A percentile compares a stretch with the other conserved stretches of the same genome.
These are phyloP conservation scores for Trichothecium sympodiale DNA, from an alignment of 2,329 filamentous ascomycete genomes.

Conservation along the genomic window DNA sequence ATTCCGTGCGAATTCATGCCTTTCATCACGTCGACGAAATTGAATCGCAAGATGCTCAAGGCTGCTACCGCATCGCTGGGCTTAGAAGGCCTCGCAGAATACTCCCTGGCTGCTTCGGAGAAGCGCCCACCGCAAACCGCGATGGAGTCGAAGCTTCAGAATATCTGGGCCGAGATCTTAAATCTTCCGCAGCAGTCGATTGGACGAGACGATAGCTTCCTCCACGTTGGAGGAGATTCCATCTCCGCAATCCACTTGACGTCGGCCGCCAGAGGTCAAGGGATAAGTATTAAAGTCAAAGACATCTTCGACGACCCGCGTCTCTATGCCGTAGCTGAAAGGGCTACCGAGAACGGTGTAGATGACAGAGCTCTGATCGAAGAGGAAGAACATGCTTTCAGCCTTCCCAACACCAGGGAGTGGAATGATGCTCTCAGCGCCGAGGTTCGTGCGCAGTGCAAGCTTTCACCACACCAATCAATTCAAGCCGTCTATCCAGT, in stretches of 20 bases:
- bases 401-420: constrained; percentile 8
- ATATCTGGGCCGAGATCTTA: constrained; percentile 17
- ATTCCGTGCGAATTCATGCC: constrained; percentile 6
- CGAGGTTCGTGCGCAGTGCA: neutral
- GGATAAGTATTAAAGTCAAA: too few species aligned
- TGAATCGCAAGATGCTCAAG: constrained; percentile 5
- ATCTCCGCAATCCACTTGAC: constrained; percentile 6
- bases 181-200: neutral
- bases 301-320: neutral
- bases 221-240: constrained; percentile 8
- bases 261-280: neutral
- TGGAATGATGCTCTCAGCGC: constrained; percentile 2
- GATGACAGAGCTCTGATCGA: too few species aligned
- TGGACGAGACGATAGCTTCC: constrained; percentile 4
- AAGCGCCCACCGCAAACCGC: constrained; percentile 7
- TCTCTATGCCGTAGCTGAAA: too few species aligned
- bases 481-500: too few species aligned
- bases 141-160: constrained; percentile 15
- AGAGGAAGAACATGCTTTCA: too few species aligned
- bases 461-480: constrained; percentile 34
- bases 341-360: too few species aligned
- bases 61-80: neutral
- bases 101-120: constrained; percentile 14
- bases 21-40: constrained; percentile 6
- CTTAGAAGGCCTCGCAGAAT: constrained; percentile 1